phyloP scores from a whole-genome alignment of 2,329 filamentous ascomycete species.

The Paecilomyces niveus region DNA sequence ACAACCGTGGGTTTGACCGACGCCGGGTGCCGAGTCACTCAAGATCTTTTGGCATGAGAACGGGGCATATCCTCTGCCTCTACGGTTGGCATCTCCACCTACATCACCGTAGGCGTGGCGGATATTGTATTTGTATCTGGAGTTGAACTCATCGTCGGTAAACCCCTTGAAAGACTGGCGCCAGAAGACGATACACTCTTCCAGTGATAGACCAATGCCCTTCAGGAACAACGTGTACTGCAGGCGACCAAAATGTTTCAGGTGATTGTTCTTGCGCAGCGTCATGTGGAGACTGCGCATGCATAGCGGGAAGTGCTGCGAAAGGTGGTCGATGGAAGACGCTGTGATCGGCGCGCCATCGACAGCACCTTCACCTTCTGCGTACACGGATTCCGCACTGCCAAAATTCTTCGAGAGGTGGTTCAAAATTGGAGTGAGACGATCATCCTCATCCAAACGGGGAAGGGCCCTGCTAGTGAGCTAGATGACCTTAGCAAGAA shows the following conservation, averaged over 20 bases:
- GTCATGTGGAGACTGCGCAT: conserved; percentile 88
- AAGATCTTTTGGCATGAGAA: conserved; percentile 94
- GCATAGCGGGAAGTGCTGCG: conserved; percentile 79
- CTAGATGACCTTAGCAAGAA: conserved; percentile 33
- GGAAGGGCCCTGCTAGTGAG: conserved; percentile 86
- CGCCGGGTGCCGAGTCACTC: conserved; percentile 76
- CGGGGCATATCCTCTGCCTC: conserved; percentile 80
- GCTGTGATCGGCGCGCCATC: conserved; percentile 69
- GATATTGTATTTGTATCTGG: conserved; percentile 95
- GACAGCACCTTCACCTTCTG: conserved; percentile 56
- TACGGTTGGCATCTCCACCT: conserved; percentile 80
- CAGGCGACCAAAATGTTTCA: conserved; percentile 87
- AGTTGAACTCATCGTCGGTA: conserved; percentile 92
- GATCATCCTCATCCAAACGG: conserved; percentile 91
- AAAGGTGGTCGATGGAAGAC: conserved; percentile 69
- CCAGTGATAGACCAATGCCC: conserved; percentile 84
- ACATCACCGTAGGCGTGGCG: conserved; percentile 94
- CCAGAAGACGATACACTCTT: conserved; percentile 91
- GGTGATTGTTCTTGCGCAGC: conserved; percentile 76
- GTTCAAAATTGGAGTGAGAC: conserved; percentile 65
- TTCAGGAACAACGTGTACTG: conserved; percentile 97
- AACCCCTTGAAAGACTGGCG: conserved; percentile 75
- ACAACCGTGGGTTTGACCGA: conserved; percentile 89
- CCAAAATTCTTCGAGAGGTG: conserved; percentile 95
- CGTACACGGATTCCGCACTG: conserved; percentile 79